Conservation (phyloP, 352 stramenopile genomes). For the Pythium sukuiense region DNA sequence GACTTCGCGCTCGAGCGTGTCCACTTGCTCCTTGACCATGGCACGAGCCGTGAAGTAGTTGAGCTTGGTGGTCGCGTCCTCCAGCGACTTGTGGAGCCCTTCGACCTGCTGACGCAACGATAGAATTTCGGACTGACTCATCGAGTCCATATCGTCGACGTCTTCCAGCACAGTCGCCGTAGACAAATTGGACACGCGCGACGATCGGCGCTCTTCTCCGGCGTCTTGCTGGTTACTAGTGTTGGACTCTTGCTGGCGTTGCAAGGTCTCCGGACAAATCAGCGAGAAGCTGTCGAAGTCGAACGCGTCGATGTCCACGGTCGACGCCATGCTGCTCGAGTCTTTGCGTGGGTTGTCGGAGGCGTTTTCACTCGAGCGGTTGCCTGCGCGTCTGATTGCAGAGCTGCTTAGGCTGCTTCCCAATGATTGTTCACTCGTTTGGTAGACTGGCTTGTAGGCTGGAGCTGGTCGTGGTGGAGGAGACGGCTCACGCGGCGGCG, state of each 20-base stretch:
- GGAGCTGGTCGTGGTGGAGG: not conserved
- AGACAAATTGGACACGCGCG: constrained; percentile 43
- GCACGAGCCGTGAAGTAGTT: constrained; percentile 35
- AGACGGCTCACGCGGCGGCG: constrained; percentile 1
- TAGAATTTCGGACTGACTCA: constrained; percentile 41
- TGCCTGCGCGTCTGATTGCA: not conserved
- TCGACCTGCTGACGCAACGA: constrained; percentile 52
- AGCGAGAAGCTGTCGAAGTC: constrained; percentile 56
- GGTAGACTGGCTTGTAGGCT: not conserved
- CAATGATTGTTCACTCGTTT: not conserved
- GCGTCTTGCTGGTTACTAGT: constrained; percentile 39
- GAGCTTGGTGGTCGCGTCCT: constrained; percentile 54
- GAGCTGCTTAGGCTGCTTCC: not conserved
- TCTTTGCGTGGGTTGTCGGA: not conserved
- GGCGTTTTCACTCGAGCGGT: constrained; percentile 1
- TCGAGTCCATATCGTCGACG: constrained; percentile 25
- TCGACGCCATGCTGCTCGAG: constrained; percentile 20
- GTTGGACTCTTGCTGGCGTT: constrained; percentile 25
- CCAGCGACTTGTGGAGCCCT: constrained; percentile 45
- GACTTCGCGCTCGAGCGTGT: constrained; percentile 19
- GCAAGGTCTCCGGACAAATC: constrained; percentile 45
- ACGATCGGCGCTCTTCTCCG: constrained; percentile 34
- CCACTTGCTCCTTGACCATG: constrained; percentile 24
- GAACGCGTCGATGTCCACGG: constrained; percentile 51
- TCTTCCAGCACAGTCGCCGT: constrained; percentile 28